Evolutionary conservation across 2,329 filamentous ascomycete species (phyloP), one percentile per base, ranked within the genome.

Genomic region (Pyrenophora seminiperda): DNA sequence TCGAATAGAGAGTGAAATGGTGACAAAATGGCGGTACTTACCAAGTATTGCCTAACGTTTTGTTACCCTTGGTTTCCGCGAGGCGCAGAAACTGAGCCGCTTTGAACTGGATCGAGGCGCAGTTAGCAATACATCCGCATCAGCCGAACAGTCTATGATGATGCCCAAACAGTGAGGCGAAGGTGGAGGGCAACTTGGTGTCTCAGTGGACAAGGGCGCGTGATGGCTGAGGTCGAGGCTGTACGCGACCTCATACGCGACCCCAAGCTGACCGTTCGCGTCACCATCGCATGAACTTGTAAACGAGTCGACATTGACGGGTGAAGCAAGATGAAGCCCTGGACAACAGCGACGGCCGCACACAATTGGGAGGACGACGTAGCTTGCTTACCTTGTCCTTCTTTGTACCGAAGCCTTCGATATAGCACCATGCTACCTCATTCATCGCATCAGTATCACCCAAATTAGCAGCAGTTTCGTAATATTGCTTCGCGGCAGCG

Each of bases 371-470:
- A 39, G 41, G 53, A 32, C 40, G 38, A 46, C 34, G 37, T 41
- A 40, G 31, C 41, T 48, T 54, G 83, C 90, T 75, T 81, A 97
- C 93, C 89, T 96, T 97, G 79, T 99, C 92, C 75, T 97, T 99
- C 74, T 91, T 94, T 68, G 91, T 93, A 27, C 94, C 94, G 75
- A 96, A 96, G n/a, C 94, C 94, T 71, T 97, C 89, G 20, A 95
- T 75, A 80, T 94, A 97, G 78, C 94, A 99, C 91, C 91, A 96
- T 29, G 87, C 94, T 45, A 88, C 88, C 75, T 97, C 93, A 70
- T 97, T 96, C 92, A 97, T 96, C 50, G 92, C 94, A 77, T 99
- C 94, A 36, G 90, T 90, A 74, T 99, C 94, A 54, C 94, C 94
- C 60, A 99, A 77, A 72, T 99, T 97, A 53, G 94, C 94, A 20